A percentile compares a stretch with the other conserved stretches of the same genome.
These are phyloP conservation scores for Trichosporon sp. DNA, from an alignment of 1,284 basidiomycete genomes.

Conservation along the genomic window DNA sequence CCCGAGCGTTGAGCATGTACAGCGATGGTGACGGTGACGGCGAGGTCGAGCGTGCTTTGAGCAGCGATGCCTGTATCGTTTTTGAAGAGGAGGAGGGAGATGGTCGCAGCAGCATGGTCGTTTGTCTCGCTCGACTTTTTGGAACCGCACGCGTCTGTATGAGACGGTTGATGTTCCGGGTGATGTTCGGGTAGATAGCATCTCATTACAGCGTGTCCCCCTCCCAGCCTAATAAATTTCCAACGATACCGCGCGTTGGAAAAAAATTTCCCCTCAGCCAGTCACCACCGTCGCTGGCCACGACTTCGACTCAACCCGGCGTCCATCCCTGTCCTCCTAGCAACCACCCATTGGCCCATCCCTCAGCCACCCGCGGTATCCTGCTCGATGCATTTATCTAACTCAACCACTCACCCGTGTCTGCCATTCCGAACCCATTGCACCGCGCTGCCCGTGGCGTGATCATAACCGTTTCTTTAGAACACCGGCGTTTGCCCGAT, in stretches of 20 bases:
- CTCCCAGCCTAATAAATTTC: neutral
- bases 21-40: neutral
- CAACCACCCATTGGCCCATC: neutral
- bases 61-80: neutral
- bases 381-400: neutral
- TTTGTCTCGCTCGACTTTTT: neutral
- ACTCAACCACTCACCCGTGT: neutral
- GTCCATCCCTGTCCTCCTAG: neutral
- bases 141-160: neutral
- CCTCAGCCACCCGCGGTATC: neutral
- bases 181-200: conserved; percentile 9
- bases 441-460: neutral
- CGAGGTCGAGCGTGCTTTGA: neutral
- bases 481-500: neutral
- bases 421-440: neutral
- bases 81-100: neutral
- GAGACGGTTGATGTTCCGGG: neutral
- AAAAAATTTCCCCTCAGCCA: conserved; percentile 12
- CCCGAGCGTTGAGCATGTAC: conserved; percentile 1
- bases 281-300: neutral
- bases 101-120: neutral
- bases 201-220: neutral
- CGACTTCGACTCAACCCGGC: neutral
- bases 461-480: neutral
- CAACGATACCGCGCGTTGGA: neutral